phyloP scores from a whole-genome alignment of 1,139 yeast species.

The Yamadazyma sp. region DNA sequence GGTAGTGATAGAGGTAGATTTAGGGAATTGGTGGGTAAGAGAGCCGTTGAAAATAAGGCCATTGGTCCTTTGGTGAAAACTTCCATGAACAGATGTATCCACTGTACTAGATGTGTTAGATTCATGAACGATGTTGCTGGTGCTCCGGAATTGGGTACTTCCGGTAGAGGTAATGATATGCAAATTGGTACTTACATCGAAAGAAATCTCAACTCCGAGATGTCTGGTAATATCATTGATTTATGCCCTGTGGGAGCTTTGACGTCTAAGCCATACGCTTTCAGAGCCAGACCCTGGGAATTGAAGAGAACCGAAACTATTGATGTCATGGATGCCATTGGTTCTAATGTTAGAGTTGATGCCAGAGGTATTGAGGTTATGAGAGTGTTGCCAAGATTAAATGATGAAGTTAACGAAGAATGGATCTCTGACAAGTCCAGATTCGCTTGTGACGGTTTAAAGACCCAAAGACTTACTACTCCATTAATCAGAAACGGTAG shows the following conservation, averaged over 20 bases:
- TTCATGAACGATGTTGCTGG: slow-evolving; percentile 92
- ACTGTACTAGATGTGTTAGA: slow-evolving; percentile 89
- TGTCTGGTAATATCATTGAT: slow-evolving; percentile 86
- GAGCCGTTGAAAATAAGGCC: slow-evolving; percentile 89
- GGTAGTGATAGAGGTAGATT: slow-evolving; percentile 89
- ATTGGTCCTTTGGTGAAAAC: slow-evolving; percentile 90
- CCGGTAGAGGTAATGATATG: slow-evolving; percentile 91
- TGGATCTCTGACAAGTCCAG: slow-evolving; percentile 91
- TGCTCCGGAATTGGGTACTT: slow-evolving; percentile 85
- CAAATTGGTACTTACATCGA: slow-evolving; percentile 90
- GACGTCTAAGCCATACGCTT: slow-evolving; percentile 87
- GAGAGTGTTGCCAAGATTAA: slow-evolving; percentile 84
- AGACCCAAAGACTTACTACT: slow-evolving; percentile 81
- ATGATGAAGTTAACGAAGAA: slow-evolving; percentile 87
- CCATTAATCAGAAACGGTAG: slow-evolving; percentile 77
- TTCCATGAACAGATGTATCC: slow-evolving; percentile 91
- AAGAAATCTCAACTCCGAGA: slow-evolving; percentile 79
- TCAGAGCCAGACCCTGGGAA: slow-evolving; percentile 94
- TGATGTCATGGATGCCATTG: slow-evolving; percentile 83
- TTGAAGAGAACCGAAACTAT: slow-evolving; percentile 85
- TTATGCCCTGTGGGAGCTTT: slow-evolving; percentile 93
- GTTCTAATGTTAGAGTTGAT: slow-evolving; percentile 82
- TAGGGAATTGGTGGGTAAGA: slow-evolving; percentile 76
- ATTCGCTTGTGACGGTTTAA: slow-evolving; percentile 83
- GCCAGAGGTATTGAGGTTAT: slow-evolving; percentile 86